Percentiles rank a stretch among this genome's conserved stretches.
Evolutionary conservation across 1,139 yeast genomes (phyloP).

Genomic region (Saccharomyces hybrid): DNA sequence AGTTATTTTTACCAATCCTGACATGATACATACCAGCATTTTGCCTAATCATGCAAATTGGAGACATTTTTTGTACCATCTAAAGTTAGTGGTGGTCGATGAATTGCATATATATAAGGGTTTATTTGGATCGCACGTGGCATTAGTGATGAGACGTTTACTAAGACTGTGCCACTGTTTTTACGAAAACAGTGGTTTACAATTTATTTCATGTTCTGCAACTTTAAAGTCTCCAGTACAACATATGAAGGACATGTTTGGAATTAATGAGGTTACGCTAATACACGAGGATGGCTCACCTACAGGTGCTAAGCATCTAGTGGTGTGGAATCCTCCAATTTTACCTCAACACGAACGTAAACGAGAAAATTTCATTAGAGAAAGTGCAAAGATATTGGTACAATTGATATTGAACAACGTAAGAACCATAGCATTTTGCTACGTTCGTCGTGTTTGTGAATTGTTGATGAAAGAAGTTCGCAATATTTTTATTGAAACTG

Average conservation of each 20-base stretch:
- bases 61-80: slow-evolving; percentile 55
- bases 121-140: slow-evolving; percentile 85
- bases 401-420: slow-evolving; percentile 55
- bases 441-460: slow-evolving; percentile 80
- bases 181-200: slow-evolving; percentile 45
- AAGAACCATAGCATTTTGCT: slow-evolving; percentile 86
- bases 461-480: slow-evolving; percentile 76
- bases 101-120: slow-evolving; percentile 88
- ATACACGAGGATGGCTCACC: slow-evolving; percentile 83
- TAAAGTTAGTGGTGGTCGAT: slow-evolving; percentile 76
- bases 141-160: slow-evolving; percentile 72
- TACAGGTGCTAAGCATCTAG: slow-evolving; percentile 59
- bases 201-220: slow-evolving; percentile 87
- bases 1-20: slow-evolving; percentile 90
- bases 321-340: slow-evolving; percentile 76
- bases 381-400: slow-evolving; percentile 65
- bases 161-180: slow-evolving; percentile 47
- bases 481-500: slow-evolving; percentile 38
- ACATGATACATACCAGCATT: slow-evolving; percentile 78
- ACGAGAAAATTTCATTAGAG: slow-evolving; percentile 66
- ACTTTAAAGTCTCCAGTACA: slow-evolving; percentile 65
- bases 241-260: slow-evolving; percentile 69
- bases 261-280: slow-evolving; percentile 47
- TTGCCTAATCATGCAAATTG: slow-evolving; percentile 70
- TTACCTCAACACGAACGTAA: slow-evolving; percentile 27